phyloP scores from a whole-genome alignment of 495 filamentous ascomycete species.

The Podospora tetraspora region DNA sequence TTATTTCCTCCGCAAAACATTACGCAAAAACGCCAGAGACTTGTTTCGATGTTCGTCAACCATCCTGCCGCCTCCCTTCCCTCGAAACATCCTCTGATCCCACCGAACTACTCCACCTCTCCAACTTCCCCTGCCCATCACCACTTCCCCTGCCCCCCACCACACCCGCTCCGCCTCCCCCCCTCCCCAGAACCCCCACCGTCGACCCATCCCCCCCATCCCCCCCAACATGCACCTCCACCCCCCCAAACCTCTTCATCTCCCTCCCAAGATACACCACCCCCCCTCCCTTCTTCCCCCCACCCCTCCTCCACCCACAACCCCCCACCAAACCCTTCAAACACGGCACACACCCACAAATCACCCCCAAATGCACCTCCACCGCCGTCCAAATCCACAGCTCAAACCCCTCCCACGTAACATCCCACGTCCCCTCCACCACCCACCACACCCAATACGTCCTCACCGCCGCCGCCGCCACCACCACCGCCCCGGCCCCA shows the following conservation, averaged over 20 bases:
- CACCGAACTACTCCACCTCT: neutral
- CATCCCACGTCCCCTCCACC: constrained; percentile 28
- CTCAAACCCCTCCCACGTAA: constrained; percentile 37
- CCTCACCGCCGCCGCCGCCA: constrained; percentile 19
- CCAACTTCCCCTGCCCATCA: neutral
- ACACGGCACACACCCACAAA: constrained; percentile 37
- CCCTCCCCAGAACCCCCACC: neutral
- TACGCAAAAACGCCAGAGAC: neutral
- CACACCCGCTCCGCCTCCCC: too few species aligned
- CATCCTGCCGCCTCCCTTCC: neutral
- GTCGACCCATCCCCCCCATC: too few species aligned
- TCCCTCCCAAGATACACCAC: neutral
- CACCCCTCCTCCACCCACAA: neutral
- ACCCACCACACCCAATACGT: constrained; percentile 28
- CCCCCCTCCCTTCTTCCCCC: neutral
- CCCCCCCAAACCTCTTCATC: neutral
- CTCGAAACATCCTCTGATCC: neutral
- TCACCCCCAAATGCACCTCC: constrained; percentile 39
- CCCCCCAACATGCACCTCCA: neutral
- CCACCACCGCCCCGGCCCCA: constrained; percentile 23
- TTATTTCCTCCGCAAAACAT: neutral
- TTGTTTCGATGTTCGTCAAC: neutral
- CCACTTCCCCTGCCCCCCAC: neutral
- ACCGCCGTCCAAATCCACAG: constrained; percentile 39
- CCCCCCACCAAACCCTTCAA: constrained; percentile 30